phyloP scores from a whole-genome alignment of 352 stramenopile species.

The Hyphochytrium catenoides region DNA sequence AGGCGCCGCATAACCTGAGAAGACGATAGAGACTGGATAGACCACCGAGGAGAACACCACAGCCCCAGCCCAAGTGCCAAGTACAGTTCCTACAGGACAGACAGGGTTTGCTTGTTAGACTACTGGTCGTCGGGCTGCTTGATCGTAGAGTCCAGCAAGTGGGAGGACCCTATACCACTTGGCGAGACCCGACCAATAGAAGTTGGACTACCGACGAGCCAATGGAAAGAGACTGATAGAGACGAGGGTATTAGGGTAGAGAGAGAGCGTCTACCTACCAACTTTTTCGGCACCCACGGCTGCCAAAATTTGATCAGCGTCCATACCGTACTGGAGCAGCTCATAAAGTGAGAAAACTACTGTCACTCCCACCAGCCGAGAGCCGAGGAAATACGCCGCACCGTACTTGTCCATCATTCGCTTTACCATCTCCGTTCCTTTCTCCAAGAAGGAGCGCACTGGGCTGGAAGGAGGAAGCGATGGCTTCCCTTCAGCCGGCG shows the following conservation, averaged over 20 bases:
- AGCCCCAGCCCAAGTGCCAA: slow-evolving; percentile 40
- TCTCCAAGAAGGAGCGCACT: slow-evolving; percentile 20
- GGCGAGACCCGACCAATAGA: slow-evolving; percentile 32
- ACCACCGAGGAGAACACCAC: slow-evolving; percentile 46
- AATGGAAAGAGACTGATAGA: too few relatives aligned
- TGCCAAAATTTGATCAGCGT: slow-evolving; percentile 9
- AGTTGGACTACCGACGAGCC: slow-evolving; percentile 37
- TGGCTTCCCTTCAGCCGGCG: slow-evolving; percentile 9
- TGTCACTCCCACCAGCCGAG: slow-evolving; percentile 36
- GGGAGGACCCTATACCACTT: too few relatives aligned
- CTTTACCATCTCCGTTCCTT: slow-evolving; percentile 33
- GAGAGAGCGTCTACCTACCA: too few relatives aligned
- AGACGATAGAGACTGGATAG: slow-evolving; percentile 45
- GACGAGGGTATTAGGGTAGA: too few relatives aligned
- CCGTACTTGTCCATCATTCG: slow-evolving; percentile 57
- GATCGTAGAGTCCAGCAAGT: too few relatives aligned
- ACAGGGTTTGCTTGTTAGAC: too few relatives aligned
- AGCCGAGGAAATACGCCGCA: slow-evolving; percentile 63
- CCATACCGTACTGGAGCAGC: slow-evolving; percentile 48
- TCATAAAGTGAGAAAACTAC: slow-evolving; percentile 42
- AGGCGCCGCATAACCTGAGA: slow-evolving; percentile 41
- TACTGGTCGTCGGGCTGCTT: too few relatives aligned
- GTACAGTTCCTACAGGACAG: slow-evolving; percentile 30
- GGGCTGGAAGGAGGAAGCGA: slow-evolving; percentile 3
- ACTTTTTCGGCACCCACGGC: slow-evolving; percentile 3